Percentiles rank a stretch among this genome's conserved stretches.
Conservation (phyloP, 768 basidiomycete genomes). For the Rhodosporidiobolus sp. region DNA sequence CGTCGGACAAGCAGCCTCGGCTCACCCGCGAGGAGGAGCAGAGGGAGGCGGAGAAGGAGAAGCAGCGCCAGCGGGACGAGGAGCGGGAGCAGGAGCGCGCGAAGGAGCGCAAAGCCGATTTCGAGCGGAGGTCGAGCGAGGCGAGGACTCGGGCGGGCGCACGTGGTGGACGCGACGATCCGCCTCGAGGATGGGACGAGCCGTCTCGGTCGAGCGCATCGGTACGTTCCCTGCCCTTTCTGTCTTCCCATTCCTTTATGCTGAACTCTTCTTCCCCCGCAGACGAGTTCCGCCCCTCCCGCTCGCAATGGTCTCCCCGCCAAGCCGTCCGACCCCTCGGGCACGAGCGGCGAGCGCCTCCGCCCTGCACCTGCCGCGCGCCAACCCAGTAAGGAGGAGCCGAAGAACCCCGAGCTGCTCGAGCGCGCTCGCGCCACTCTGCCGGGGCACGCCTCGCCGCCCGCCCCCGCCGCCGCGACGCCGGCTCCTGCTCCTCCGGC, state of each 20-base stretch:
- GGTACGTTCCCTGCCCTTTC: neutral
- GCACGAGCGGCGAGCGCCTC: neutral
- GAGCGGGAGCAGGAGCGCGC: conserved; percentile 22
- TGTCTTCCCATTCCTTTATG: too few species aligned
- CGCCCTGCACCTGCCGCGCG: neutral
- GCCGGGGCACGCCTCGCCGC: neutral
- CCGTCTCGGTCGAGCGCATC: neutral
- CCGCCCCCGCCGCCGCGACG: neutral
- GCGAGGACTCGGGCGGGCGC: conserved; percentile 3
- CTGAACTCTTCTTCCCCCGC: neutral
- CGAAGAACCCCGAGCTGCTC: neutral
- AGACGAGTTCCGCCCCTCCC: neutral
- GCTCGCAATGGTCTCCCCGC: neutral
- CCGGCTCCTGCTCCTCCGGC: neutral
- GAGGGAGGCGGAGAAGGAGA: conserved; percentile 20
- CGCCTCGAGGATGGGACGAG: conserved; percentile 5
- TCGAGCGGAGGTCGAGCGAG: neutral
- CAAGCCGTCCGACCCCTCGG: neutral
- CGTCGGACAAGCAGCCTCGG: conserved; percentile 6
- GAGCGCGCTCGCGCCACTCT: neutral
- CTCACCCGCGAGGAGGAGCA: conserved; percentile 9
- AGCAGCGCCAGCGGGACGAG: conserved; percentile 11
- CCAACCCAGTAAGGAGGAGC: neutral
- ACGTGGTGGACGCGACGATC: neutral
- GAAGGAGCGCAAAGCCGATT: conserved; percentile 6